Evolutionary conservation across 2,329 filamentous ascomycete species (phyloP), one percentile per base, ranked within the genome.

Genomic region (Boeremia exigua): DNA sequence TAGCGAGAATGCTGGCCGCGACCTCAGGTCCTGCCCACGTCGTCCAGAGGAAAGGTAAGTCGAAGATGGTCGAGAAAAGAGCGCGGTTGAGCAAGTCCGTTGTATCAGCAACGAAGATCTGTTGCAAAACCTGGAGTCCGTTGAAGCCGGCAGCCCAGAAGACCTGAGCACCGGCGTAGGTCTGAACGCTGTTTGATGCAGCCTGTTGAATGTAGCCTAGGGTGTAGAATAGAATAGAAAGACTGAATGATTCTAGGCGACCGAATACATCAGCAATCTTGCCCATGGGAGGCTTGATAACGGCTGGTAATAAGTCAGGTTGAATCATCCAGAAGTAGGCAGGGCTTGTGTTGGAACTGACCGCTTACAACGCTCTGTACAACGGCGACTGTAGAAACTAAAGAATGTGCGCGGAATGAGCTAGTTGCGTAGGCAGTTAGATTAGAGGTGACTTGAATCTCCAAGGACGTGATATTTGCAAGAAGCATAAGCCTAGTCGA

Each of bases 341-440:
- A 40, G 6, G n/a, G 33, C n/a, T 11, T 2, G n/a, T n/a, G n/a
- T n/a, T 37, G 17, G 7, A 25, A 50, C 61, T 50, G 48, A 68
- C 65, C 56, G 79, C 56, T 84, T 14, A 89, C 85, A 4, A 88
- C 83, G 63, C 83, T 82, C 57, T 88, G 84, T 8, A 89, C 81
- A 10, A 88, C 86, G 27, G 82, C 79, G 23, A 89, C 83, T 0
- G 86, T 88, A 14, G 87, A 86, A 37, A 88, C 79, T 30, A 90
- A 78, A 11, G 87, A 87, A 68, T 90, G 88, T 44, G 81, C 79
- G 34, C 78, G 78, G 67, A 76, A 90, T 2, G 82, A 80, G 55
- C 86, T 89, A 1, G 87, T 89, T 28, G 88, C 86, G 75, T 86
- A 89, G 19, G 84, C 82, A 14, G 82, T 81, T 43, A 90, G 76